phyloP scores from a whole-genome alignment of 106 monocot species.

The Acorus gramineus region DNA sequence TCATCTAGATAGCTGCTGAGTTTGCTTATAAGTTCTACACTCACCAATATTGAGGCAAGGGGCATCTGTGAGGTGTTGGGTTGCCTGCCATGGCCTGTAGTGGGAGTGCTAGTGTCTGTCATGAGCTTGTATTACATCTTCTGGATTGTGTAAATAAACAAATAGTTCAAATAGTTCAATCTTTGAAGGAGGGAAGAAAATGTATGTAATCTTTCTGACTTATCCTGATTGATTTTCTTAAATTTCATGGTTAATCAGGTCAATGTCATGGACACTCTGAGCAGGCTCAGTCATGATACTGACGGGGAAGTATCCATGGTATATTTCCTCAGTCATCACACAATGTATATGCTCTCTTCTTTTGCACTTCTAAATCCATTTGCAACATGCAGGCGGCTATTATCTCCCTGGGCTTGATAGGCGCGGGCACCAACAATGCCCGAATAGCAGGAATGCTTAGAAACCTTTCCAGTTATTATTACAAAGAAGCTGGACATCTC shows the following conservation, averaged over 20 bases:
- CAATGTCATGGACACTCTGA: constrained; percentile 94
- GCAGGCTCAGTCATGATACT: constrained; percentile 92
- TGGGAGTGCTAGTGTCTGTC: no score
- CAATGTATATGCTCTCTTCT: background rate
- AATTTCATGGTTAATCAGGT: constrained; percentile 34
- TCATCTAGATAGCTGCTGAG: no score
- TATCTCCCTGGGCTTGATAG: constrained; percentile 83
- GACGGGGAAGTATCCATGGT: constrained; percentile 96
- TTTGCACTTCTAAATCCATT: constrained; percentile 5
- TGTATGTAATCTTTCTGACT: no score
- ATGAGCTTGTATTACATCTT: no score
- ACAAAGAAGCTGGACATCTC: constrained; percentile 95
- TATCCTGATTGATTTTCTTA: background rate
- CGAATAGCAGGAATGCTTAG: constrained; percentile 97
- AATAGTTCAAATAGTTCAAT: no score
- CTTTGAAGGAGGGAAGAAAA: no score
- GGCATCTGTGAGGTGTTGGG: no score
- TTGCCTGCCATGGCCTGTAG: no score
- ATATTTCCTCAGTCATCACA: background rate
- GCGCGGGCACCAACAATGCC: constrained; percentile 93
- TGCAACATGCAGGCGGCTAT: constrained; percentile 71
- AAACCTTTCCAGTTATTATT: constrained; percentile 95
- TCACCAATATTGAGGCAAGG: no score
- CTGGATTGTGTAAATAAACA: no score
- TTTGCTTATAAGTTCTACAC: no score